phyloP scores from a whole-genome alignment of 805 yeast species.

The Saccharomycopsis fermentans region DNA sequence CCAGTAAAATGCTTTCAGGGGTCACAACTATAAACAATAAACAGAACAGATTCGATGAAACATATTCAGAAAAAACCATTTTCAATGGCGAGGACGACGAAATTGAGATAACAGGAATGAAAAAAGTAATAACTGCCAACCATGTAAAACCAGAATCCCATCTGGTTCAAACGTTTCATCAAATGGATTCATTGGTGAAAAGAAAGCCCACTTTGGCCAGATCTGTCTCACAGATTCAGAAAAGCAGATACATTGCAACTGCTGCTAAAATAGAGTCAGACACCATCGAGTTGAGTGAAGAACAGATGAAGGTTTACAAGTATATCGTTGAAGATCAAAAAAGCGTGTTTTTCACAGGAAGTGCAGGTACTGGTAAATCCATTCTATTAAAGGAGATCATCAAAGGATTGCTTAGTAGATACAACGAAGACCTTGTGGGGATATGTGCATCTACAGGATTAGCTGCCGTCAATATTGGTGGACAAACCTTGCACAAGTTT shows the following conservation, averaged over 20 bases:
- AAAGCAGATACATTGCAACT: not conserved
- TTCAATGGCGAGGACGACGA: not conserved
- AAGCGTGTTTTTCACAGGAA: slow-evolving; percentile 68
- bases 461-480: slow-evolving; percentile 92
- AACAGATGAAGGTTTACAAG: slow-evolving; percentile 44
- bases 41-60: not conserved
- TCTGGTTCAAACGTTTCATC: slow-evolving; percentile 6
- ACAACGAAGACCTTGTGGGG: slow-evolving; percentile 48
- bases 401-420: slow-evolving; percentile 33
- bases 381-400: slow-evolving; percentile 59
- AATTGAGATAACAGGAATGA: not conserved
- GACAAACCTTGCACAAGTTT: slow-evolving; percentile 76
- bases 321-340: slow-evolving; percentile 39
- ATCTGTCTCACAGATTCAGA: not conserved
- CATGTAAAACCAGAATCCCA: not conserved
- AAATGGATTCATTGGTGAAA: not conserved
- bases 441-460: slow-evolving; percentile 94
- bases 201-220: slow-evolving; percentile 6
- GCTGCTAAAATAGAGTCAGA: not conserved
- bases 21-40: not conserved
- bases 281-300: slow-evolving; percentile 27
- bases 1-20: not conserved
- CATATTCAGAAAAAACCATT: not conserved
- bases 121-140: not conserved
- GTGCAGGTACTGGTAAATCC: slow-evolving; percentile 86